phyloP scores from a whole-genome alignment of 257 asterid genomes.

The Solanum pimpinellifolium region DNA sequence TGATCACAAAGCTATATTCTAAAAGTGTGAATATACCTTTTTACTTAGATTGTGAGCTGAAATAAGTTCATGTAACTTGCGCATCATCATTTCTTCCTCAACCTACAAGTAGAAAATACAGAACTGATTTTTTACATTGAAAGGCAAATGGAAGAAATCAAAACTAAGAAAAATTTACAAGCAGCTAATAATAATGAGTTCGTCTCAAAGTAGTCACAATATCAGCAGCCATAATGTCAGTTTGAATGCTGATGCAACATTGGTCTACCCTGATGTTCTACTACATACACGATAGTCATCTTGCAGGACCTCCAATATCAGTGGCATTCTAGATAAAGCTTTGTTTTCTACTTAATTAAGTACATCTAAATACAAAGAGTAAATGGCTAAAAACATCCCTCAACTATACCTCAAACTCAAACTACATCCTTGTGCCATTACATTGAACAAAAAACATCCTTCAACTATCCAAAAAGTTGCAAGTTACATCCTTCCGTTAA shows the following conservation, averaged over 20 bases:
- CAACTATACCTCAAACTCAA: no score
- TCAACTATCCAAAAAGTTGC: no score
- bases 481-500: no score
- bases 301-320: neutral
- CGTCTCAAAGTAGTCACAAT: neutral
- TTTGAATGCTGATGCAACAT: neutral
- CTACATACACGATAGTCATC: neutral
- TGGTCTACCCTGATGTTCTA: neutral
- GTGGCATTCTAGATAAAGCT: neutral
- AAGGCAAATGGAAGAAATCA: neutral
- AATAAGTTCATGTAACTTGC: conserved; percentile 77
- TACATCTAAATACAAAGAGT: neutral
- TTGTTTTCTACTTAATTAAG: neutral
- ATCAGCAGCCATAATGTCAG: neutral
- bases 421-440: no score
- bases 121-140: neutral
- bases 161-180: neutral
- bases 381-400: no score
- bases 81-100: conserved; percentile 93
- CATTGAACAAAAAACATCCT: no score
- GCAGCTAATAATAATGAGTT: neutral
- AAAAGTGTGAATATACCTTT: conserved; percentile 21
- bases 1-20: neutral
- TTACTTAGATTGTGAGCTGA: conserved; percentile 42
- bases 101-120: conserved; percentile 29